phyloP scores from a whole-genome alignment of 768 basidiomycete genomes.

The Suillus americanus region DNA sequence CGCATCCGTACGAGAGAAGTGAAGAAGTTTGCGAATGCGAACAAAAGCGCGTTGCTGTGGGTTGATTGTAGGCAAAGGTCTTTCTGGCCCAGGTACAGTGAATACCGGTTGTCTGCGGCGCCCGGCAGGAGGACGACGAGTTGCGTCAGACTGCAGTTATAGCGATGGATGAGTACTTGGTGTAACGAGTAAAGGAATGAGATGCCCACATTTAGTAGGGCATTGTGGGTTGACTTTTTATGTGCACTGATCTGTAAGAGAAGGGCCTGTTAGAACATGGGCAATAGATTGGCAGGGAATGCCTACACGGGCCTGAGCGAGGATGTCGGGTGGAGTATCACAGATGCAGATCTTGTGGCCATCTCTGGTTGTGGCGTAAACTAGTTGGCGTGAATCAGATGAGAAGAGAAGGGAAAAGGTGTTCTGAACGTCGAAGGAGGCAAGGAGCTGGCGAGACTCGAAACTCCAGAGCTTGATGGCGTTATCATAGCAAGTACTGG shows the following conservation, averaged over 20 bases:
- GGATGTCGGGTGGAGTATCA: neutral
- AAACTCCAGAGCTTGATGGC: no score
- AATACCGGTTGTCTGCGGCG: neutral
- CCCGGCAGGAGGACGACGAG: neutral
- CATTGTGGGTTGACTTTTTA: neutral
- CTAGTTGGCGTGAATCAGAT: neutral
- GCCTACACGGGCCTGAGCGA: neutral
- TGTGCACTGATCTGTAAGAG: neutral
- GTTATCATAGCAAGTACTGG: neutral
- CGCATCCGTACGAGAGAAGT: neutral
- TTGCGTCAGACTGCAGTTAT: neutral
- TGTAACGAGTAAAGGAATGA: neutral
- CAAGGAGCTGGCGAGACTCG: no score
- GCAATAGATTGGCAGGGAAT: neutral
- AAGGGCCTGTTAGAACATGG: neutral
- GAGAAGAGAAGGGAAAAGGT: fast-evolving
- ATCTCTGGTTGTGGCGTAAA: neutral
- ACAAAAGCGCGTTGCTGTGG: neutral
- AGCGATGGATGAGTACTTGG: neutral
- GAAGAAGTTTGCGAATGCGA: neutral
- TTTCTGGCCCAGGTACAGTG: fast-evolving
- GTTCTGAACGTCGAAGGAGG: neutral
- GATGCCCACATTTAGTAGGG: neutral
- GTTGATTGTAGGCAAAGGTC: neutral
- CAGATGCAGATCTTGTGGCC: neutral